Evolutionary conservation across 2,329 filamentous ascomycete genomes (phyloP), one percentile per base, ranked within the genome.

Genomic region (Penicillium sp.): DNA sequence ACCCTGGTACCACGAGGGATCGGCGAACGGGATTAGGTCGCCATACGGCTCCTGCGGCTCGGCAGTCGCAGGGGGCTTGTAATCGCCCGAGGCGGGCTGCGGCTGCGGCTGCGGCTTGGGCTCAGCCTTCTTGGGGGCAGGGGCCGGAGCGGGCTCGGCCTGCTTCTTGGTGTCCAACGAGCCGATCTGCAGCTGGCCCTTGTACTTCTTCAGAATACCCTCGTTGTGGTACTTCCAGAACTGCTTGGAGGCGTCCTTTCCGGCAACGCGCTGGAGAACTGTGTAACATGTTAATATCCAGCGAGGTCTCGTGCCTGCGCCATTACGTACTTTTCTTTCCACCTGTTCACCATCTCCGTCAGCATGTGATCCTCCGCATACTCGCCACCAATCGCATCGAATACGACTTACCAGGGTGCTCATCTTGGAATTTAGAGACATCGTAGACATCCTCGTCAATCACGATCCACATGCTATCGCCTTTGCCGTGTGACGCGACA

Each of bases 391-490:
- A 20, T 15, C 18, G 15, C 33, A 20, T 3, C 7, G n/a, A 6
- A 27, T 35, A 27, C n/a, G 20, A 60, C 67, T 48, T 63, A 74
- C 72, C 74, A 62, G 88, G 88, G 70, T 92, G 88, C 58, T 91
- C 87, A 53, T 91, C 85, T 69, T 89, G 86, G 70, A 92, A 92
- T 66, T 84, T 90, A 62, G 90, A 95, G 63, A 97, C 70, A 68
- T 98, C 92, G 72, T 95, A 97, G 60, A 97, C 92, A 72, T 97
- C 92, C 64, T 91, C 87, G 60, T 97, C 92, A 59, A 97, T 84
- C 58, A 95, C 82, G 66, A 97, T 88, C 82, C 85, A 97, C 54
- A 96, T 79, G 68, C 85, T 86, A 66, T 89, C 83, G 40, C 85
- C 73, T 76, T 92, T 95, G 79, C 89, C 95, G 74, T 97, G 91